Evolutionary conservation across 192 early-diverging fungal genomes (phyloP), one percentile per base, ranked within the genome.

Genomic region (Geranomyces variabilis): DNA sequence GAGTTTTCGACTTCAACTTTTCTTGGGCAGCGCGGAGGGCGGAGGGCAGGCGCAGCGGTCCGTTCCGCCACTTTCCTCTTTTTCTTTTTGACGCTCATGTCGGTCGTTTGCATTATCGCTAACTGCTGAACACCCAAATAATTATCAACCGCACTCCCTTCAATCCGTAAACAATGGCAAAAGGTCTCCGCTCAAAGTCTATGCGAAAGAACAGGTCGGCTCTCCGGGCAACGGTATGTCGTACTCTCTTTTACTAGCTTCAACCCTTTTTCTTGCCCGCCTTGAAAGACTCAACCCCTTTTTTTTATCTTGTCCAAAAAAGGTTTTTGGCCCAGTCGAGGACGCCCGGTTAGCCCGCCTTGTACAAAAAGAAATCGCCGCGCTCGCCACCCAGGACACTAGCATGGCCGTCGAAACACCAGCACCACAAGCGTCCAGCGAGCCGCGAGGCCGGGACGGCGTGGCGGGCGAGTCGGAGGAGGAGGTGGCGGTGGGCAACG

Each of bases 241-340:
- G 44, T 73, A 8, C 10, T 41, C 36, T 41, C 36, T 10, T 41
- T 41, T 3, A 3, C 3, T 41, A 10, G 10, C 36, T 10, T 41
- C 36, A 41, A 10, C 10, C 51, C 51, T 17, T 4, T 53, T n/a
- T n/a, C 7, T 53, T 17, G 51, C 51, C 7, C 15, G 51, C 51
- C n/a, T n/a, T n/a, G n/a, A 17, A 53, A 26, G 19, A 15, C 51
- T 53, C 51, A 53, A 3, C 24, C 4, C 7, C 4, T 53, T 9
- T 53, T n/a, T 17, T n/a, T 8, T 15, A 26, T 53, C 24, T 29
- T n/a, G n/a, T n/a, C n/a, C 55, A 6, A 10, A 41, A 66, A n/a
- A 75, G 74, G 48, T 75, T 15, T 49, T 41, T 43, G 74, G 67
- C 5, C 74, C 74, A 6, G 74, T 63, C 30, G 74, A 75, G 47